Percentiles rank a stretch among this genome's conserved stretches.
phyloP scores from a whole-genome alignment of 768 basidiomycete genomes.

The Pulveroboletus sp. region DNA sequence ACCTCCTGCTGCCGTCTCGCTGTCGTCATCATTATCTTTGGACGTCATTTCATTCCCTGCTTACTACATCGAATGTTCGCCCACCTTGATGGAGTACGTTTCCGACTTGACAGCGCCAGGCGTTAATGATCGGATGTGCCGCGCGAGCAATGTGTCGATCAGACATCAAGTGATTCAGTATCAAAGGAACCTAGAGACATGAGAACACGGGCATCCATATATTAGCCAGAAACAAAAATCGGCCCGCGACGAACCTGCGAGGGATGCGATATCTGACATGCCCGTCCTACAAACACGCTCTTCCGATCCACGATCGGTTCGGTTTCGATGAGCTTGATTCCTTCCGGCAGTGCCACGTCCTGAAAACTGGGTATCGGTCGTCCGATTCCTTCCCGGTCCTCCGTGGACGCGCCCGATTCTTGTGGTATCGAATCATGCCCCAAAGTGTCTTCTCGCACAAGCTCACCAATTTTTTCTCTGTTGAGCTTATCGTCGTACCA shows the following conservation, averaged over 20 bases:
- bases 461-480: constrained; percentile 51
- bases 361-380: constrained; percentile 2
- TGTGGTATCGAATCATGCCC: constrained; percentile 18
- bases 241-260: constrained; percentile 50
- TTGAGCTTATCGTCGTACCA: constrained; percentile 75
- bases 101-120: constrained; percentile 75
- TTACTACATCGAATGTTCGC: constrained; percentile 10
- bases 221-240: not conserved
- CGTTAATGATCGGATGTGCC: constrained; percentile 77
- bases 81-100: constrained; percentile 72
- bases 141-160: constrained; percentile 74
- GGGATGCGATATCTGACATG: constrained; percentile 75
- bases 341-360: constrained; percentile 46
- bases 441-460: constrained; percentile 52
- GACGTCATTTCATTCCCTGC: not conserved
- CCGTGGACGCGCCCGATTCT: constrained; percentile 4
- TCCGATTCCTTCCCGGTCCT: constrained; percentile 4
- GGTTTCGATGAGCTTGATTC: constrained; percentile 63
- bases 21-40: constrained; percentile 91
- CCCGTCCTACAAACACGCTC: constrained; percentile 82
- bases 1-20: constrained; percentile 90
- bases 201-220: no score
- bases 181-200: constrained; percentile 57
- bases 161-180: constrained; percentile 64
- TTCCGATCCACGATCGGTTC: constrained; percentile 86